Conservation (phyloP, 352 stramenopile species). For the Pythium folliculosum region DNA sequence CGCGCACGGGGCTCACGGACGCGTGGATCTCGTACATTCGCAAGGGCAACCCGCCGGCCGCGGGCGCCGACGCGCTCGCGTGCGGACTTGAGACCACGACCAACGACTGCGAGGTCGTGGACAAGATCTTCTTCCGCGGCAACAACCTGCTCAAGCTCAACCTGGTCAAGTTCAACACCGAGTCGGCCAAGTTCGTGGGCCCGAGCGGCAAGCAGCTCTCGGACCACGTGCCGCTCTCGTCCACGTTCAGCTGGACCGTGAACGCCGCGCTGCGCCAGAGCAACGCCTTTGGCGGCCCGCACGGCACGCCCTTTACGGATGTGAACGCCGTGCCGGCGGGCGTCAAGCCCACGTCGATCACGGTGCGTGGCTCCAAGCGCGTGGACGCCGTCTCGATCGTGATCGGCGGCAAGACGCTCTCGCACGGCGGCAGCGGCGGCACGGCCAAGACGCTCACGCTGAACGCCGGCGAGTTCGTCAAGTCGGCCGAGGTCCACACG, state of each 20-base stretch:
- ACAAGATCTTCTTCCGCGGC: conserved; percentile 63
- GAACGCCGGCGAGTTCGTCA: conserved; percentile 42
- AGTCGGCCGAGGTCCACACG: conserved; percentile 46
- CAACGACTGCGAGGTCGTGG: conserved; percentile 53
- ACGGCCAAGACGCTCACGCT: conserved; percentile 40
- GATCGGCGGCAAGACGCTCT: conserved; percentile 24
- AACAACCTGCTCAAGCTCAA: conserved; percentile 34
- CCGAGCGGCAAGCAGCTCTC: conserved; percentile 37
- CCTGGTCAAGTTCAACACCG: conserved; percentile 41
- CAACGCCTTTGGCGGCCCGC: conserved; percentile 39
- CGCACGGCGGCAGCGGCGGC: conserved; percentile 45
- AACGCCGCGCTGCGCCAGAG: conserved; percentile 35
- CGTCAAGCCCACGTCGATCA: conserved; percentile 36
- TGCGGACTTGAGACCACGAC: conserved; percentile 39
- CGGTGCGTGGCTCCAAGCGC: conserved; percentile 33
- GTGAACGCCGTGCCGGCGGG: conserved; percentile 29
- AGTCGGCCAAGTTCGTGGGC: conserved; percentile 42
- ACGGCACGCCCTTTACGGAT: conserved; percentile 44
- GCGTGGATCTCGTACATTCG: conserved; percentile 46
- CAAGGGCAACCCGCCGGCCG: conserved; percentile 32
- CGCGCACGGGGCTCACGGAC: conserved; percentile 36
- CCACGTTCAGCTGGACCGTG: conserved; percentile 42
- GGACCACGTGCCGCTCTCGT: conserved; percentile 52
- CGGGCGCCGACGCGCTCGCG: conserved; percentile 39
- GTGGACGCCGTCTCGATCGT: conserved; percentile 47